Base-by-base conservation (phyloP, 306 rosid genomes). In the Sicyos edulis region DNA sequence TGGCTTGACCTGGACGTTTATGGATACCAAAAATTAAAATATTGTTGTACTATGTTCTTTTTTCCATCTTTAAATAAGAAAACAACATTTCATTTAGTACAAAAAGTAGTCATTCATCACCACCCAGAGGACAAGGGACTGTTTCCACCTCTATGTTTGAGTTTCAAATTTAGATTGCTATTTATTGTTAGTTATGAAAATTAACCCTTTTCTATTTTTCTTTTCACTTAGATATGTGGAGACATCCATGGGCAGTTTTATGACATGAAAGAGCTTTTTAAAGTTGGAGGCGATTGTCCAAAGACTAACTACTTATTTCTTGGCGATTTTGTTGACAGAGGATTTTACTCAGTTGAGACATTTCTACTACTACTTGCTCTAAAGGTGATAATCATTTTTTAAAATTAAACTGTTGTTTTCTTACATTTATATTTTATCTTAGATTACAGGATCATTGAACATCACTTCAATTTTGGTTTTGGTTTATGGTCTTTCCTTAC, bases 161-260 rank as follows among this genome's bases (percentile, higher is more conserved):
- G 14, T 68, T 64, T 51, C 11, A 24, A 63, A 57, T 74, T 34
- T 17, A 54, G 67, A 54, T 57, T 64, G 76, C 54, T 37, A 21
- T 24, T 74, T 73, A 69, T 63, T 58, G 32, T 49, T 51, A 22
- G 34, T n/a, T n/a, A n/a, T n/a, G n/a, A 53, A 62, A 7, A 8
- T 12, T 65, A 69, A n/a, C 40, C 40, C 17, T 75, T 74, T 73
- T 60, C 50, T 37, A 8, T 62, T 77, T 53, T 74, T 65, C n/a
- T 75, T 73, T 40, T 70, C 5, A 20, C 54, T 17, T 85, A 95
- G 99, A 95, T 95, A 78, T 95, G 99, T 37, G 99, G 99, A 17
- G 99, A 91, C 87, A 95, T 95, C 75, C 99, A 95, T 49, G 97
- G 99, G 59, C 99, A 95, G 76, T 95, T 95, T 82, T 95, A 95